phyloP scores from a whole-genome alignment of 768 basidiomycete species.

The Paxillus ammoniavirescens region DNA sequence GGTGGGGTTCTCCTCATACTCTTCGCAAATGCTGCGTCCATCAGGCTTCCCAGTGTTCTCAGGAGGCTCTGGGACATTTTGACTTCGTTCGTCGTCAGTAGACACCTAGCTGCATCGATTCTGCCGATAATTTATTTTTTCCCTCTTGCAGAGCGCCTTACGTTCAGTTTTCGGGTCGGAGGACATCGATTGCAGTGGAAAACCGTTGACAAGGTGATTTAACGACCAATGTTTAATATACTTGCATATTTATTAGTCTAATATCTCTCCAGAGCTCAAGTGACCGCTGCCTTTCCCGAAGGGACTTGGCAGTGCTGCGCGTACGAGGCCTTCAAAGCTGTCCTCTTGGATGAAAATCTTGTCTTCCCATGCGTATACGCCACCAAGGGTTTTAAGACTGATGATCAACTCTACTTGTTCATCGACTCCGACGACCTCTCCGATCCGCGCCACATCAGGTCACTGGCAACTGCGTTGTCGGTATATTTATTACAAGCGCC shows the following conservation, averaged over 20 bases:
- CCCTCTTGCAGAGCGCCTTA: slow-evolving; percentile 2
- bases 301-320: slow-evolving; percentile 18
- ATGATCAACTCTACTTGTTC: slow-evolving; percentile 20
- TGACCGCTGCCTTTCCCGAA: slow-evolving; percentile 5
- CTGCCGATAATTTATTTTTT: background rate
- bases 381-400: slow-evolving; percentile 22
- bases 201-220: slow-evolving; percentile 15
- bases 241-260: background rate
- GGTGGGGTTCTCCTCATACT: slow-evolving; percentile 16
- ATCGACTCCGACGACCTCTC: slow-evolving; percentile 24
- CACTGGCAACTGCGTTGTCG: slow-evolving; percentile 14
- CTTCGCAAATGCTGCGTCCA: slow-evolving; percentile 9
- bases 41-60: slow-evolving; percentile 7
- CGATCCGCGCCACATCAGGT: slow-evolving; percentile 16
- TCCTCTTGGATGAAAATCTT: slow-evolving; percentile 20
- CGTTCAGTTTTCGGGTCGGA: background rate
- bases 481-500: slow-evolving; percentile 15
- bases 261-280: slow-evolving; percentile 12
- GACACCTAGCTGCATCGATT: background rate
- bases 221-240: too few relatives aligned
- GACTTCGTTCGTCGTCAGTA: slow-evolving; percentile 7
- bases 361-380: slow-evolving; percentile 23
- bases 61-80: slow-evolving; percentile 4
- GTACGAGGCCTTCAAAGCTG: slow-evolving; percentile 19
- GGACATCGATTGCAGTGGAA: slow-evolving; percentile 3